Evolutionary conservation across 2,329 filamentous ascomycete species (phyloP), one percentile per base, ranked within the genome.

Genomic region (Fusarium mundagurra): DNA sequence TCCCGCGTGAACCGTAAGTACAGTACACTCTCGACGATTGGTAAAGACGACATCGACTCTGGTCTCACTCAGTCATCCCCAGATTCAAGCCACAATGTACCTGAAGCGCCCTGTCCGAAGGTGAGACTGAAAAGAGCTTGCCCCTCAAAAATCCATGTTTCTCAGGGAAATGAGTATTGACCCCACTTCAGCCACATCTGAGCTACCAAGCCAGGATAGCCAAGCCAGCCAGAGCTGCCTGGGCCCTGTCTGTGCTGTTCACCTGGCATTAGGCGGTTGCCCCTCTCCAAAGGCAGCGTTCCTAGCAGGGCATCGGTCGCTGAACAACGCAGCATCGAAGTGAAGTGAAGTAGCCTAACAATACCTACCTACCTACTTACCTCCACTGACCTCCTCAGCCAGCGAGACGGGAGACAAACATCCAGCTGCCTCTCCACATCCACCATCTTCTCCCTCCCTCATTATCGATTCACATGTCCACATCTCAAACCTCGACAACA

Each of bases 381-480:
- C 41, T 53, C 41, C 36, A 38, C 50, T 45, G 53, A 31, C 41
- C 62, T 39, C 36, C 38, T 47, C 45, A 51, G 34, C 57, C 36
- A 50, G 44, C 61, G 57, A 64, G 51, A 58, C 61, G 57, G 61
- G 57, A 53, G 36, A 64, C 72, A 75, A 67, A 67, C 62, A 74
- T 75, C 72, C 61, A 72, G 66, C 72, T 75, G 68, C 64, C 65
- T 65, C 72, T 75, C 72, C 72, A 75, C 72, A 63, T 71, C 48
- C 58, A 54, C 73, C 48, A 43, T 64, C 70, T 65, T 74, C 67
- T 72, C 67, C 64, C 75, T 78, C 74, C 64, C 76, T 78, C 76
- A 78, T 78, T 71, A 71, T 72, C 69, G 71, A 77, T 78, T 78
- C 73, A 74, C 71, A 78, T 77, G 70, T 61, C 61, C 74, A 66